Evolutionary conservation across 805 yeast species (phyloP), one percentile per base, ranked within the genome.

Genomic region (Metschnikowia peoriensis): DNA sequence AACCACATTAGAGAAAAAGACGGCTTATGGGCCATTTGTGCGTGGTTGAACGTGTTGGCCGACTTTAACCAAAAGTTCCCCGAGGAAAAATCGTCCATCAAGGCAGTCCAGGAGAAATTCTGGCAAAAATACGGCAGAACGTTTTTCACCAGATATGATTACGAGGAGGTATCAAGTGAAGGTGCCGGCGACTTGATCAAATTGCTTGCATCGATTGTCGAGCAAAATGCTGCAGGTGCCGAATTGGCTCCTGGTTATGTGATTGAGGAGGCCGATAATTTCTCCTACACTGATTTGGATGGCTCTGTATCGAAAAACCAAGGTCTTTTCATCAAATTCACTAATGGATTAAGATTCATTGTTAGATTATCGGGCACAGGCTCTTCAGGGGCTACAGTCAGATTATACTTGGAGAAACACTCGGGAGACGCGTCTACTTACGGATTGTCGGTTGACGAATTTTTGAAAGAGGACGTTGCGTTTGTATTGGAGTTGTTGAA

Each of bases 1-100:
- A 88, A 93, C 74, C 99, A 93, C 67, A 88, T 94, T 59, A 87
- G 99, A 69, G 99, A 93, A 71, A 93, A 93, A 71, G 99, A 93
- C 72, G 99, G 99, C 55, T 72, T 93, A 55, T 93, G 99, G 99
- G 98, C 98, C 38, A 83, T 93, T 64, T 82, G 90, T 56, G 98
- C 98, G 6, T 93, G 99, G 99, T 81, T 94, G 66, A 94, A 94
- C 65, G 90, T 93, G 50, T 79, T 93, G 65, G 98, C 97, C 28
- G 89, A 86, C 44, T 91, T 87, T 68, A 83, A 84, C 63, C 60
- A 70, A 56, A 76, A 79, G 62, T 78, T 85, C 65, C 87, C 89
- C 47, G 76, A 75, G 37, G 70, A 76, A 44, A 64, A 66, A 52
- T 86, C 88, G 27, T 81, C 94, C 29, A 90, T 93, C 62, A 82